Evolutionary conservation across 768 basidiomycete genomes (phyloP).

Genomic region (Stropharia rugosoannulata): DNA sequence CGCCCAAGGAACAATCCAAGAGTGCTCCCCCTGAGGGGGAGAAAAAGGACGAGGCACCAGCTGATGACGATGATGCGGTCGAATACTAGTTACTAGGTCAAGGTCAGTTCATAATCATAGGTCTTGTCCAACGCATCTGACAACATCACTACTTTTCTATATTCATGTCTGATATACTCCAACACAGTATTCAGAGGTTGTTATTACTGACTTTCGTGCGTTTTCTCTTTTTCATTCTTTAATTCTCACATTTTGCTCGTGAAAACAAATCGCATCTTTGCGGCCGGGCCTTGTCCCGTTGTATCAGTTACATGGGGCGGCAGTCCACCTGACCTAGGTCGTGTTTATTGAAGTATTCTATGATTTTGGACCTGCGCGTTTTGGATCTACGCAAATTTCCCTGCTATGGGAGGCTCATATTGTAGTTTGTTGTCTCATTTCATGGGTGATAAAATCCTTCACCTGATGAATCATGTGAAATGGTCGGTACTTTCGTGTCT

Average conservation of each 20-base stretch:
- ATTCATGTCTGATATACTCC: neutral
- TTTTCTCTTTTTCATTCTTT: constrained; percentile 19
- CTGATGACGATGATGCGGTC: constrained; percentile 79
- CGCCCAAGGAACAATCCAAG: constrained; percentile 25
- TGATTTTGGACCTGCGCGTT: no score
- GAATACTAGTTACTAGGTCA: constrained; percentile 57
- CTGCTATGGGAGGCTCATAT: no score
- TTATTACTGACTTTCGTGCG: constrained; percentile 19
- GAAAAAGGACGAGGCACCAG: constrained; percentile 58
- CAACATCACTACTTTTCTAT: neutral
- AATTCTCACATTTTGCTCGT: constrained; percentile 18
- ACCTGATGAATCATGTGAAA: no score
- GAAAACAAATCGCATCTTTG: constrained; percentile 11
- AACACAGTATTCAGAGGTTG: constrained; percentile 10
- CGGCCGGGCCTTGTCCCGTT: neutral
- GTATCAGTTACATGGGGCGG: constrained; percentile 3
- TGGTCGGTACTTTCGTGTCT: no score
- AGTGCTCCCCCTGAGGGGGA: constrained; percentile 36
- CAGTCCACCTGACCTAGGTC: neutral
- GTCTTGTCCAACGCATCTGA: neutral
- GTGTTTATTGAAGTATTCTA: no score
- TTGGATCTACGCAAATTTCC: no score
- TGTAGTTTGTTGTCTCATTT: no score
- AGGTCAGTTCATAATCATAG: constrained; percentile 13
- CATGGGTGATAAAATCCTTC: no score